These are phyloP conservation scores for Kwoniella heveanensis DNA, from an alignment of 768 basidiomycete genomes.

Conservation along the genomic window DNA sequence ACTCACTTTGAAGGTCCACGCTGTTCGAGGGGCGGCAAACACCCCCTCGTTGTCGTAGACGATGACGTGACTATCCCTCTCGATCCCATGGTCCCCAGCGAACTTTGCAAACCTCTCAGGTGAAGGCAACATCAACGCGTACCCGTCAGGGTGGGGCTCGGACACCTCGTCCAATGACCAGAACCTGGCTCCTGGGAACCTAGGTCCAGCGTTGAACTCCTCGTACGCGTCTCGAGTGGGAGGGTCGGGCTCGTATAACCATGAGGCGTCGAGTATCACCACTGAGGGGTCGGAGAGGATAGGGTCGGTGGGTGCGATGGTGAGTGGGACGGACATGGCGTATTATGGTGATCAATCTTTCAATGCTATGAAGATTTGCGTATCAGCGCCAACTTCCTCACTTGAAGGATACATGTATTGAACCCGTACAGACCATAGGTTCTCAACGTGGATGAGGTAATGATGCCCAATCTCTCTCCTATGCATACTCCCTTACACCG, in stretches of 20 bases:
- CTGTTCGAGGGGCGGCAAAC: slow-evolving; percentile 89
- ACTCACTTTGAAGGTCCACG: slow-evolving; percentile 79
- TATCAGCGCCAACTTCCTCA: too few relatives aligned
- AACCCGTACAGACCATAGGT: too few relatives aligned
- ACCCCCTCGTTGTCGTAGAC: slow-evolving; percentile 88
- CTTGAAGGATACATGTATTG: too few relatives aligned
- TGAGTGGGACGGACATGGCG: slow-evolving; percentile 7
- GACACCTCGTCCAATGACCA: slow-evolving; percentile 76
- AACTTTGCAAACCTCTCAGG: slow-evolving; percentile 69
- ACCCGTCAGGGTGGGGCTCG: slow-evolving; percentile 67
- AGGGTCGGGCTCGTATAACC: slow-evolving; percentile 86
- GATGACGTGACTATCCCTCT: slow-evolving; percentile 75
- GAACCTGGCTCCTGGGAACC: slow-evolving; percentile 72
- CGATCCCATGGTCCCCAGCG: slow-evolving; percentile 77
- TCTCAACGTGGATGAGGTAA: too few relatives aligned
- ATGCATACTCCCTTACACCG: too few relatives aligned
- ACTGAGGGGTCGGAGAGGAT: slow-evolving; percentile 24
- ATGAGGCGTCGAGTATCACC: slow-evolving; percentile 72
- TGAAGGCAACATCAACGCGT: slow-evolving; percentile 92
- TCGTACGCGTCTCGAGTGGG: slow-evolving; percentile 64
- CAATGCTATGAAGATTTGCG: too few relatives aligned
- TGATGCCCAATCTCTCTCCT: too few relatives aligned
- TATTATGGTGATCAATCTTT: too few relatives aligned
- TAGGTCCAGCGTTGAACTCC: slow-evolving; percentile 68
- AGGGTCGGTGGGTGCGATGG: slow-evolving; percentile 10